phyloP scores from a whole-genome alignment of 2,329 filamentous ascomycete genomes.

The Didymosphaeria variabile region DNA sequence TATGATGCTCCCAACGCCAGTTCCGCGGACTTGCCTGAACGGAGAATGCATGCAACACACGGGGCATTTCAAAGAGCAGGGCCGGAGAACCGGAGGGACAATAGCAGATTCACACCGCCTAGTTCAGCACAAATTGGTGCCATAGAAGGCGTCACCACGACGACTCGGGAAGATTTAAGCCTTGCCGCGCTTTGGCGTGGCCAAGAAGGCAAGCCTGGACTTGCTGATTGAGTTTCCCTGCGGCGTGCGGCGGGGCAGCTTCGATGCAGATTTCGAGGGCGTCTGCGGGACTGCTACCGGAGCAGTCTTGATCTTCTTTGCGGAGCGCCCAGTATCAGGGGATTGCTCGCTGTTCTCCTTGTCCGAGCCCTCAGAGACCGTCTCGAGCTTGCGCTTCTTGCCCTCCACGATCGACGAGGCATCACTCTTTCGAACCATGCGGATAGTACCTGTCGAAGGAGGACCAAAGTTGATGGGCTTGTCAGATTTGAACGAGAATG shows the following conservation, averaged over 20 bases:
- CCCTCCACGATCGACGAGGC: slow-evolving; percentile 38
- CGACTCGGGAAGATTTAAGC: slow-evolving; percentile 21
- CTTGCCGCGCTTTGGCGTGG: slow-evolving; percentile 50
- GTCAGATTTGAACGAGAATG: slow-evolving; percentile 61
- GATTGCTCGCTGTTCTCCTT: slow-evolving; percentile 55
- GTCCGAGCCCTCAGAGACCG: slow-evolving; percentile 47
- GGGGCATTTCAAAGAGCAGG: not conserved
- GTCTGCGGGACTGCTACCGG: slow-evolving; percentile 40
- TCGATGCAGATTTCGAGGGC: slow-evolving; percentile 36
- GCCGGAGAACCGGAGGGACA: not conserved
- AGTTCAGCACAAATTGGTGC: not conserved
- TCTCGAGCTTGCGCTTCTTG: slow-evolving; percentile 58
- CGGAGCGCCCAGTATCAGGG: slow-evolving; percentile 38
- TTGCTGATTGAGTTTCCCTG: slow-evolving; percentile 45
- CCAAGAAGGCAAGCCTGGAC: slow-evolving; percentile 49
- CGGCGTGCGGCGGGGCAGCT: slow-evolving; percentile 42
- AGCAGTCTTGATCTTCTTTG: slow-evolving; percentile 45
- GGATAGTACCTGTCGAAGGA: slow-evolving; percentile 49
- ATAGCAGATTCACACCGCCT: not conserved
- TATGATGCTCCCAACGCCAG: slow-evolving; percentile 1
- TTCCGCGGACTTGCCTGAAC: not conserved
- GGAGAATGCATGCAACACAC: not conserved
- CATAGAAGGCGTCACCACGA: not conserved
- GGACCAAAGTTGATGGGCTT: slow-evolving; percentile 56
- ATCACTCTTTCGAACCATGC: slow-evolving; percentile 57